Evolutionary conservation across 2,329 filamentous ascomycete species (phyloP), one percentile per base, ranked within the genome.

Genomic region (Triangularia setosa): DNA sequence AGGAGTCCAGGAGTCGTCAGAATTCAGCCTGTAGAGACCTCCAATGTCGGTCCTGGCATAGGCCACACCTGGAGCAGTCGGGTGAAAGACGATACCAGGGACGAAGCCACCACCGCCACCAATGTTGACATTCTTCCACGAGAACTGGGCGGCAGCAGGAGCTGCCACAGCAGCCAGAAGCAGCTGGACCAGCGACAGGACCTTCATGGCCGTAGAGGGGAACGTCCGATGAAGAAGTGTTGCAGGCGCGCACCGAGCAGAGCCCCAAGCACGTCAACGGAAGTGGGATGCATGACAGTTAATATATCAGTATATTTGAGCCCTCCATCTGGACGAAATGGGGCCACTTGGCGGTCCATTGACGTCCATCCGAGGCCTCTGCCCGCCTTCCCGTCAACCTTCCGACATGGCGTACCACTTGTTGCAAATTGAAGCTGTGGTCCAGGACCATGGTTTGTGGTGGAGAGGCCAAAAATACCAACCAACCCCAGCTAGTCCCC

Each of bases 41-140:
- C 84, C 84, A 66, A 86, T 86, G 65, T 87, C 84, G 2, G 84
- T 84, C 44, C 84, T 78, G 24, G 81, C 82, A 68, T 85, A 86
- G 1, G 82, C 83, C 6, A 86, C 73, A 4, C 83, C 83, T 66
- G 80, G 76, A 5, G 73, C 74, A 35, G 75, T 79, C 4, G 81
- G 82, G 68, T 86, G 84, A 74, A 86, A 87, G n/a, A 84, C 77
- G 60, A 87, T 83, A 23, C 83, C 79, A 4, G 83, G 79, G 3
- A 83, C 78, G 69, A 87, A 87, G 30, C 84, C 84, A 60, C 84
- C 84, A 14, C 84, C 84, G 16, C 83, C 84, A 63, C 84, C 84
- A 54, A 84, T 82, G 54, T 71, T 69, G 56, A 75, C 73, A 60
- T 70, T 73, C 64, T 70, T 69, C 73, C 73, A 75, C 12, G 72